These are phyloP conservation scores for Gynochthodes officinalis DNA, from an alignment of 257 asterid species.

Conservation along the genomic window DNA sequence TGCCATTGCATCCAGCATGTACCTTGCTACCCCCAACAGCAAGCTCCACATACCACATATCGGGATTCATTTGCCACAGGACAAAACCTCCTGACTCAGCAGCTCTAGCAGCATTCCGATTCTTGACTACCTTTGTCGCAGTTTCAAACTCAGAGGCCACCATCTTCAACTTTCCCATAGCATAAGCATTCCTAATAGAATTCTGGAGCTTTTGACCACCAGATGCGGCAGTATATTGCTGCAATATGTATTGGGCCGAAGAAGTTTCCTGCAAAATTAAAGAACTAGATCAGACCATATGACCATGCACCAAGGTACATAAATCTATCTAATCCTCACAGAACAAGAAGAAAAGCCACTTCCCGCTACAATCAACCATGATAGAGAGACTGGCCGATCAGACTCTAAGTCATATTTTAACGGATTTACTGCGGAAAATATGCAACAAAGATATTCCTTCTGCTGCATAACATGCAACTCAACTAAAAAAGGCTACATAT, in stretches of 20 bases:
- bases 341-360: background rate
- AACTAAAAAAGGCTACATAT: too few species aligned
- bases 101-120: constrained; percentile 56
- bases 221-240: constrained; percentile 84
- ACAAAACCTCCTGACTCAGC: constrained; percentile 89
- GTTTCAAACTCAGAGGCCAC: constrained; percentile 87
- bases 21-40: constrained; percentile 93
- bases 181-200: constrained; percentile 70
- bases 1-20: constrained; percentile 95
- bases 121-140: constrained; percentile 81
- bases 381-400: too few species aligned
- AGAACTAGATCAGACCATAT: background rate
- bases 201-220: constrained; percentile 76
- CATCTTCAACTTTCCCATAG: constrained; percentile 92
- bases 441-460: background rate
- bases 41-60: constrained; percentile 94
- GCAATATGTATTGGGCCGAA: constrained; percentile 86
- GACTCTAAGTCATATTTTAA: too few species aligned
- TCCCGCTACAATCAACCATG: background rate
- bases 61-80: constrained; percentile 93
- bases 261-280: constrained; percentile 67
- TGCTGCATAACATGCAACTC: background rate
- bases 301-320: background rate
- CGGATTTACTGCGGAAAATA: background rate
- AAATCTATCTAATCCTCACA: background rate